Base-by-base conservation (phyloP, 2,329 filamentous ascomycete genomes). In the Fusarium sp. region DNA sequence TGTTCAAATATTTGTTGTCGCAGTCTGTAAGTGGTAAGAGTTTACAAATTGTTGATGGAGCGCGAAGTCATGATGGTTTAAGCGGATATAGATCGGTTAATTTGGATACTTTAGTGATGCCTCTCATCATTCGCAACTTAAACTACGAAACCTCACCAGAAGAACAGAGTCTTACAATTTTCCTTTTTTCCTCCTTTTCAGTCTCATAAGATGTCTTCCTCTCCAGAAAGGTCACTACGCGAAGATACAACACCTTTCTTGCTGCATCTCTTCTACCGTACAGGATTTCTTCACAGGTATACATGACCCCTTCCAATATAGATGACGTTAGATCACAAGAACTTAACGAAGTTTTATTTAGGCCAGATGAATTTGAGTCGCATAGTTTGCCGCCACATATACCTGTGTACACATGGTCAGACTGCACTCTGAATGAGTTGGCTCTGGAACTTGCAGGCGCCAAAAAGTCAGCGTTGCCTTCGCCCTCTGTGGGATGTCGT, bases 391-490 rank as follows among this genome's bases (percentile, higher is more conserved):
- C 92, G 57, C 85, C 91, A 13, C 89, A 93, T 80, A 86, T 97
- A 32, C 89, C 93, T 70, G 91, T 98, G 77, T 95, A 98, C 86
- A 95, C 95, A 65, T 97, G 94, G 93, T 88, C 90, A 64, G 90
- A 89, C 77, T 96, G 93, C 84, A 94, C 93, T 6, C 88, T 98
- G 30, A 87, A 89, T 74, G 95, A 98, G 82, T 90, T 98, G 41
- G 91, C 93, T 28, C 90, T 93, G 64, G 91, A 96, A 61, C 88
- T 98, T 64, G 89, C 90, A 54, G 89, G 89, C 57, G 88, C 92
- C 3, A 86, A 82, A 55, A 92, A 93, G 0, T 84, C 86, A 5
- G 84, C 94, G 26, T 88, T 98, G 6, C 94, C 95, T 2, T 85
- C 88, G 42, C 93, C 93, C 1, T 89, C 92, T 12, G 88, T 95